Evolutionary conservation across 83 land plant species (phyloP), one percentile per base, ranked within the genome.

Genomic region (Larix sibirica): DNA sequence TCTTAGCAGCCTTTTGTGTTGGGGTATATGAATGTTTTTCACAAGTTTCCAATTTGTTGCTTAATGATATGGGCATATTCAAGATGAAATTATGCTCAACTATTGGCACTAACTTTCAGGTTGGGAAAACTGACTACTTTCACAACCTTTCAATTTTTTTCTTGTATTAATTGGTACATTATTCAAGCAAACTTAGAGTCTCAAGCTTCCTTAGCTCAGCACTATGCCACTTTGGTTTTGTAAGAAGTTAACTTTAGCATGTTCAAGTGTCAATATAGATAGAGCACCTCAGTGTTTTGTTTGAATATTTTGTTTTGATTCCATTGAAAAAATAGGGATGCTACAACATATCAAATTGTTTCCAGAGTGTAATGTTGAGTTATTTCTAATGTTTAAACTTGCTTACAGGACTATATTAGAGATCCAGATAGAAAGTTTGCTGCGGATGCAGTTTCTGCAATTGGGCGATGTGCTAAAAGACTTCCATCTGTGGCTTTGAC

Each of bases 381-480:
- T 69, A 36, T 69, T 17, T 69, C 36, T 69, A 2, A 44, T 7
- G 44, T 20, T 40, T 8, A 20, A 71, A n/a, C 44, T 73, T 73
- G 21, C 14, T 16, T 0, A 58, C 92, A 97, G 98, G 98, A 94
- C 82, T 95, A 95, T 87, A 83, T 94, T 61, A 89, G 94, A 84
- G 93, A 94, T 83, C 89, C 93, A 83, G 92, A 97, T 83, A 87
- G 94, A 80, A 88, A 91, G 80, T 95, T 97, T 94, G 99, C 94
- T 73, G 98, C 98, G 67, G 89, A 93, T 84, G 89, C 99, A 31
- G 95, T 97, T 83, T 89, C 92, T 88, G 95, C 95, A 62, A 94
- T 97, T 83, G 99, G 99, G 26, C 74, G 87, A 66, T 96, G 99
- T 90, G 98, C 95, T 21, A 86, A 84, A 69, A 87, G 90, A 67